phyloP scores from a whole-genome alignment of 2,329 filamentous ascomycete genomes.

The Penicillium sp. region DNA sequence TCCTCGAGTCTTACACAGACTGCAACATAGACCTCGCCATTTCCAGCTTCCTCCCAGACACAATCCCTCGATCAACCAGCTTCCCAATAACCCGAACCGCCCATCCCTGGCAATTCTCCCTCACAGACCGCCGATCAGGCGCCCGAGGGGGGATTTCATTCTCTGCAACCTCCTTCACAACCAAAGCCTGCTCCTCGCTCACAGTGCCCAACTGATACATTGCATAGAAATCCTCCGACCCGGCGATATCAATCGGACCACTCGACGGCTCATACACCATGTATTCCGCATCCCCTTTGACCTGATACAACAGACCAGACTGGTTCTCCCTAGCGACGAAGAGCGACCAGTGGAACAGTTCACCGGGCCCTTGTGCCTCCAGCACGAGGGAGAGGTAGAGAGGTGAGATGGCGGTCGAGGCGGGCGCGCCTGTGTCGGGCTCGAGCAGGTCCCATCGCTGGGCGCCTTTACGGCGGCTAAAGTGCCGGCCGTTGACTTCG shows the following conservation, averaged over 20 bases:
- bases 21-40: slow-evolving; percentile 22
- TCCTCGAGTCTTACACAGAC: slow-evolving; percentile 6
- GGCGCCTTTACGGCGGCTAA: slow-evolving; percentile 15
- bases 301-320: slow-evolving; percentile 24
- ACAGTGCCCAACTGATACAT: slow-evolving; percentile 21
- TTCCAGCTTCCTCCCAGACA: slow-evolving; percentile 19
- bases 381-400: slow-evolving; percentile 24
- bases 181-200: slow-evolving; percentile 10
- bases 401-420: slow-evolving; percentile 1
- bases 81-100: slow-evolving; percentile 23
- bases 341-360: slow-evolving; percentile 25
- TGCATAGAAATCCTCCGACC: slow-evolving; percentile 8
- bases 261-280: slow-evolving; percentile 24
- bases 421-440: not conserved
- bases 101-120: slow-evolving; percentile 28
- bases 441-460: slow-evolving; percentile 18
- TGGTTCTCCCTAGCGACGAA: slow-evolving; percentile 25
- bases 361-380: slow-evolving; percentile 17
- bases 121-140: slow-evolving; percentile 16
- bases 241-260: slow-evolving; percentile 9
- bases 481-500: slow-evolving; percentile 18
- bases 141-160: slow-evolving; percentile 21
- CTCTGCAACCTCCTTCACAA: slow-evolving; percentile 20
- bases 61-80: slow-evolving; percentile 21
- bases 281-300: slow-evolving; percentile 26